These are phyloP conservation scores for Parsonsia alboflavescens DNA, from an alignment of 257 asterid species.

Conservation along the genomic window DNA sequence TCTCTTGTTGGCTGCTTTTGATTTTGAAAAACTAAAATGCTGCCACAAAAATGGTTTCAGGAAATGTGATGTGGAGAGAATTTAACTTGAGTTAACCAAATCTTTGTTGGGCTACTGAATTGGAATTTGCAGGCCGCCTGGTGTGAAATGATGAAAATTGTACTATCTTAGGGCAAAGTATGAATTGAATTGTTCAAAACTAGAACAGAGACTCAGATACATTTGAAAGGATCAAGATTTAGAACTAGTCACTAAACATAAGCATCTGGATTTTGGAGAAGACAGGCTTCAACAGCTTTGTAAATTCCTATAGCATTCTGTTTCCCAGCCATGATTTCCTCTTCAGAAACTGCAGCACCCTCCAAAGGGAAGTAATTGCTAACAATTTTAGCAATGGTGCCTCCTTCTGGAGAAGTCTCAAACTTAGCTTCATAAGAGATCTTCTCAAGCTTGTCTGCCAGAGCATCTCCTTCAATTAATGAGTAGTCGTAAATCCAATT, in stretches of 20 bases:
- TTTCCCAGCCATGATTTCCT: conserved; percentile 21
- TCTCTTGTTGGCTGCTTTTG: neutral
- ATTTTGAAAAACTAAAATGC: neutral
- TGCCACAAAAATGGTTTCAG: neutral
- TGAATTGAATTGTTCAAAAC: neutral
- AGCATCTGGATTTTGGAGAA: conserved; percentile 17
- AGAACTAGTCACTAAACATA: conserved; percentile 7
- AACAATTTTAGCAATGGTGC: conserved; percentile 11
- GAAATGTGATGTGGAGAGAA: neutral
- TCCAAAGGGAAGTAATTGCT: conserved; percentile 10
- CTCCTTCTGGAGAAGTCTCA: conserved; percentile 24
- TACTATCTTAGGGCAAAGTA: neutral
- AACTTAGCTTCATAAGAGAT: conserved; percentile 20
- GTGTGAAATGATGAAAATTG: neutral
- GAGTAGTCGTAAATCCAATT: conserved; percentile 7
- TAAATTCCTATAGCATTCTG: conserved; percentile 10
- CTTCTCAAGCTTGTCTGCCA: conserved; percentile 19
- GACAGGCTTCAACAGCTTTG: conserved; percentile 25
- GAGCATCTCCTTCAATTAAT: conserved; percentile 19
- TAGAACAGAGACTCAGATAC: neutral
- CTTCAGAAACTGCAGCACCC: conserved; percentile 19
- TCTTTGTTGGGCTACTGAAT: conserved; percentile 1
- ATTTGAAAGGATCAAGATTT: neutral
- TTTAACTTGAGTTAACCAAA: neutral
- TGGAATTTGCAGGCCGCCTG: neutral